Percentiles rank a stretch among this genome's conserved stretches.
Conservation (phyloP, 225 moss, liverwort and hornwort species). For the Thuidium tamariscinum region DNA sequence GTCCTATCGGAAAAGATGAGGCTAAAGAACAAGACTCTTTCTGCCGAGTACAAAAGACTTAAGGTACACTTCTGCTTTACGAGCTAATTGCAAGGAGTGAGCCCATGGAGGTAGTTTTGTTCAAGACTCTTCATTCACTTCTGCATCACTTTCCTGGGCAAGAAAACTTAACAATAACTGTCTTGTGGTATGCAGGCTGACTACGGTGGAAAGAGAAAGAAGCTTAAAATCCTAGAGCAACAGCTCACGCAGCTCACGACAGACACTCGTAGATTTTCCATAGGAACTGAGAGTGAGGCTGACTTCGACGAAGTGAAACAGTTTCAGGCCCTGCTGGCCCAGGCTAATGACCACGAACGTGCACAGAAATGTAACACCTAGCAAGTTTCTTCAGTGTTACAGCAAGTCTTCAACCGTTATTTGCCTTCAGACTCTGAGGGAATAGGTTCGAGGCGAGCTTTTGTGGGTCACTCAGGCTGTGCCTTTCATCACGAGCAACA, state of each 20-base stretch:
- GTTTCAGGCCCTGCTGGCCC: constrained; percentile 43
- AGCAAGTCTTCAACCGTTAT: background rate
- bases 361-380: background rate
- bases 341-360: constrained; percentile 28
- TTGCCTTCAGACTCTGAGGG: background rate
- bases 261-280: constrained; percentile 22
- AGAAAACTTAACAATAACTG: background rate
- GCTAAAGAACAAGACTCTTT: constrained; percentile 38
- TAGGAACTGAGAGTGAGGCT: constrained; percentile 40
- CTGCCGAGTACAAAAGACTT: constrained; percentile 39
- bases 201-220: constrained; percentile 34
- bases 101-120: background rate
- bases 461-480: background rate
- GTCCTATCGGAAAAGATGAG: constrained; percentile 54
- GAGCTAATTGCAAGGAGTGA: background rate
- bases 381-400: background rate
- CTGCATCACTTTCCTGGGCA: background rate
- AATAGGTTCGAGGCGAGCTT: background rate
- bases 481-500: background rate
- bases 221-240: constrained; percentile 36
- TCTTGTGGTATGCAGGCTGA: constrained; percentile 29
- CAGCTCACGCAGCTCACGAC: constrained; percentile 38
- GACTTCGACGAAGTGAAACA: constrained; percentile 51
- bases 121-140: background rate
- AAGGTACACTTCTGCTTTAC: constrained; percentile 3